These are phyloP conservation scores for Peterozyma xylosa DNA, from an alignment of 805 yeast genomes.

Conservation along the genomic window DNA sequence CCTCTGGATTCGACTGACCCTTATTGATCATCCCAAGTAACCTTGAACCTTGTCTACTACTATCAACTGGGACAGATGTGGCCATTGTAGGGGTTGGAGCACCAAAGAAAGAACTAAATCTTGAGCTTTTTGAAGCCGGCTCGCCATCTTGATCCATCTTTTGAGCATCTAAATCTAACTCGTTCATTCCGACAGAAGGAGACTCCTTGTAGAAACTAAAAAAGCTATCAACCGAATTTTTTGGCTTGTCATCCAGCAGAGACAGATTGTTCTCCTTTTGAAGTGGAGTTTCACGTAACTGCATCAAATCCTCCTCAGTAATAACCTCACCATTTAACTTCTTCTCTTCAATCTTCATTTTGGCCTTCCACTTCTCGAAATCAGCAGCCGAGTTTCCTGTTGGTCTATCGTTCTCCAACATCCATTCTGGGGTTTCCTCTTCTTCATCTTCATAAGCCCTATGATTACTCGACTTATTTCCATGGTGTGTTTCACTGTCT, in stretches of 20 bases:
- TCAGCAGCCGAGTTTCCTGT: conserved; percentile 48
- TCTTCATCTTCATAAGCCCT: conserved; percentile 22
- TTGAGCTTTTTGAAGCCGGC: conserved; percentile 5
- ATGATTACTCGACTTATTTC: conserved; percentile 13
- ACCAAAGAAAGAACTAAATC: conserved; percentile 14
- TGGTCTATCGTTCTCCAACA: conserved; percentile 27
- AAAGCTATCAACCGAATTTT: conserved; percentile 35
- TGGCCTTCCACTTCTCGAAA: conserved; percentile 52
- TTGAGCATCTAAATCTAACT: background rate
- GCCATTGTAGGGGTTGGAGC: conserved; percentile 3
- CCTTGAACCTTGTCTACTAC: conserved; percentile 10
- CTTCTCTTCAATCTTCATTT: conserved; percentile 43
- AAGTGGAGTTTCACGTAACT: background rate
- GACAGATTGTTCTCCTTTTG: background rate
- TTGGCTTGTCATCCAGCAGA: conserved; percentile 10
- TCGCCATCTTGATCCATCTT: background rate
- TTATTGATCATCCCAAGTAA: conserved; percentile 12
- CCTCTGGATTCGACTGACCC: background rate
- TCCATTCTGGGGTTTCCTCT: conserved; percentile 29
- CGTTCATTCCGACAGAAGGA: background rate
- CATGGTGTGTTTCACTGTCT: conserved; percentile 7
- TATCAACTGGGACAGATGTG: conserved; percentile 1
- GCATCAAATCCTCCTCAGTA: conserved; percentile 15
- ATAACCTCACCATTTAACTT: conserved; percentile 35
- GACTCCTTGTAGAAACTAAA: conserved; percentile 25